These are phyloP conservation scores for Rheum nobile DNA, from an alignment of 148 eudicot genomes.

Conservation along the genomic window DNA sequence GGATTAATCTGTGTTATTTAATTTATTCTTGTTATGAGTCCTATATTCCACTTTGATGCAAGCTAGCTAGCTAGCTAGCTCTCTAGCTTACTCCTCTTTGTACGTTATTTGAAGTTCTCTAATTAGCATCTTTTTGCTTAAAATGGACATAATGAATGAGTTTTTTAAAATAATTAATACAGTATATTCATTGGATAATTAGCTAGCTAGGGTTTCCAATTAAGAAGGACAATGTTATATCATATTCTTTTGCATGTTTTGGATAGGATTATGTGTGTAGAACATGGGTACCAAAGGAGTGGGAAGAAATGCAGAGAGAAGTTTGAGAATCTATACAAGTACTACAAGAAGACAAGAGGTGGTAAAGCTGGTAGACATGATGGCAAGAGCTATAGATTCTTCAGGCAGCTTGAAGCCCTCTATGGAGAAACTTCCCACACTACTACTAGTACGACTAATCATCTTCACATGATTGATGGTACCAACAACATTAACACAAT, in stretches of 20 bases:
- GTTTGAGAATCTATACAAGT: slow-evolving; percentile 89
- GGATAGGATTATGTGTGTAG: slow-evolving; percentile 74
- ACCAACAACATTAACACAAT: neutral
- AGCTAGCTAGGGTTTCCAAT: slow-evolving; percentile 35
- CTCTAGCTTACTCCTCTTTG: too few relatives aligned
- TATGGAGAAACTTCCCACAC: slow-evolving; percentile 36
- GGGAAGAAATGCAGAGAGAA: slow-evolving; percentile 98
- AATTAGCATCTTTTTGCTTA: too few relatives aligned
- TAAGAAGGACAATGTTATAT: too few relatives aligned
- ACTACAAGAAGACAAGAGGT: slow-evolving; percentile 94
- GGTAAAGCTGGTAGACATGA: slow-evolving; percentile 98
- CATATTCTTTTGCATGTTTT: neutral
- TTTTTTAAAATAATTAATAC: too few relatives aligned
- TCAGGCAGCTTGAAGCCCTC: slow-evolving; percentile 90
- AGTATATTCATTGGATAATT: too few relatives aligned
- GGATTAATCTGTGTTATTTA: too few relatives aligned
- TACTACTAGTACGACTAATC: neutral
- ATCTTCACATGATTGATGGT: neutral
- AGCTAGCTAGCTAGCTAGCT: too few relatives aligned
- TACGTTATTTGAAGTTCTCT: too few relatives aligned
- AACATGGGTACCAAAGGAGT: slow-evolving; percentile 93
- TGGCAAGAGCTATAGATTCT: slow-evolving; percentile 83
- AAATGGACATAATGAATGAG: too few relatives aligned
- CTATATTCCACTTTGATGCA: too few relatives aligned
- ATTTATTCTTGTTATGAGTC: too few relatives aligned